Evolutionary conservation across 2,329 filamentous ascomycete species (phyloP), one percentile per base, ranked within the genome.

Genomic region (Colletotrichum tabaci): DNA sequence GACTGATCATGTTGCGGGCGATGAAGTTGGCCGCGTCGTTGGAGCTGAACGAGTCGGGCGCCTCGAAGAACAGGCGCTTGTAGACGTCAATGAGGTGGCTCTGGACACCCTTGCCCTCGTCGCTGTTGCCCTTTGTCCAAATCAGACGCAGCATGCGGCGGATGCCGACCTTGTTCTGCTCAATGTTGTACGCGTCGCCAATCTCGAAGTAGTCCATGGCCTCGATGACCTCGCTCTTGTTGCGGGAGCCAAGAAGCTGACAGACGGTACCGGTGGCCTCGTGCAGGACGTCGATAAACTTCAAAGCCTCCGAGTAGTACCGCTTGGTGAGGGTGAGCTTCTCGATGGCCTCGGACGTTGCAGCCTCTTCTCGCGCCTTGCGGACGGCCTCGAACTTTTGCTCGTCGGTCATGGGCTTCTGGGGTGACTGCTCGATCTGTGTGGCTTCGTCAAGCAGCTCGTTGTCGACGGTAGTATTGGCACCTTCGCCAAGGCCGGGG

Each of bases 51-150:
- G 91, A 91, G 72, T 95, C 94, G 0, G 96, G 96, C 0, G 97
- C 95, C 78, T 98, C 94, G 77, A 99, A 99, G 83, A 98, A 99
- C 0, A 99, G 89, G 23, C 94, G 91, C 79, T 93, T 96, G 85
- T 99, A 99, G 81, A 94, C 98, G 76, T 99, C 96, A 75, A 99
- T 98, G 40, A 99, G 87, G 82, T 99, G 96, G 2, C 93, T 94
- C 80, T 99, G 97, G 2, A 99, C 95, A 67, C 96, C 96, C 84
- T 98, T 99, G 77, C 97, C 96, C 86, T 99, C 97, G 78, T 99
- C 96, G 77, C 95, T 98, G 83, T 98, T 99, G 76, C 96, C 96
- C 84, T 99, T 99, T 74, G 96, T 99, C 96, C 96, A 99, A 81
- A 99, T 99, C 23, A 99, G 87, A 64, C 96, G 92, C 74, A 99